phyloP scores from a whole-genome alignment of 2,329 filamentous ascomycete genomes.

The Arthrobotrys entomopaga region DNA sequence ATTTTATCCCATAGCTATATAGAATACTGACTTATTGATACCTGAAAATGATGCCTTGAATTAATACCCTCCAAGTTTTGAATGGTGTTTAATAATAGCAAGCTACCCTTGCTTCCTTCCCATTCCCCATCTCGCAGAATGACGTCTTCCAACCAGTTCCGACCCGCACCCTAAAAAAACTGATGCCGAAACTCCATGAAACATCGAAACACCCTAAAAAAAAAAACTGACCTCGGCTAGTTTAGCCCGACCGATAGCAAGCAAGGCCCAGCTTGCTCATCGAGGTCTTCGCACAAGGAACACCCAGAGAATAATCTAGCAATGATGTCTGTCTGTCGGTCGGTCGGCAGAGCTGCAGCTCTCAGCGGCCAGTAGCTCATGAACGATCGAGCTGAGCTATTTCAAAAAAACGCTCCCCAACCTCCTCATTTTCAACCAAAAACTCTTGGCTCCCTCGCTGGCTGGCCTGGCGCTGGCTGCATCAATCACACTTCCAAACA shows the following conservation, averaged over 20 bases:
- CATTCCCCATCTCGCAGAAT: neutral
- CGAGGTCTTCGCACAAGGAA: neutral
- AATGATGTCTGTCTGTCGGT: neutral
- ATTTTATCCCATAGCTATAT: no score
- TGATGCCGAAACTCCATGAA: slow-evolving; percentile 1
- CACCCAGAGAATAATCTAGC: neutral
- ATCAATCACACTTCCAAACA: slow-evolving; percentile 15
- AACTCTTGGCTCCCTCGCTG: no score
- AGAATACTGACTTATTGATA: no score
- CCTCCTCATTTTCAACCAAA: neutral
- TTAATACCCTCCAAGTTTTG: no score
- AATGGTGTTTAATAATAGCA: no score
- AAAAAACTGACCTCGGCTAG: slow-evolving; percentile 28
- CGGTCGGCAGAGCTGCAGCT: neutral
- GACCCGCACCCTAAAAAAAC: slow-evolving; percentile 2
- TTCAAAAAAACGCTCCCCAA: neutral
- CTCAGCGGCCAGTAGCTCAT: no score
- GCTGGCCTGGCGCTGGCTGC: neutral
- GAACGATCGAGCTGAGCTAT: neutral
- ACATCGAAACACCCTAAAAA: neutral
- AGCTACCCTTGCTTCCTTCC: no score
- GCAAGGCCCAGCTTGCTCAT: neutral
- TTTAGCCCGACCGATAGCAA: slow-evolving; percentile 18
- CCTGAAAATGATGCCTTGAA: no score
- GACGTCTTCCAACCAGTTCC: slow-evolving; percentile 18